These are phyloP conservation scores for Coniophora puteana DNA, from an alignment of 1,284 basidiomycete species.

Conservation along the genomic window DNA sequence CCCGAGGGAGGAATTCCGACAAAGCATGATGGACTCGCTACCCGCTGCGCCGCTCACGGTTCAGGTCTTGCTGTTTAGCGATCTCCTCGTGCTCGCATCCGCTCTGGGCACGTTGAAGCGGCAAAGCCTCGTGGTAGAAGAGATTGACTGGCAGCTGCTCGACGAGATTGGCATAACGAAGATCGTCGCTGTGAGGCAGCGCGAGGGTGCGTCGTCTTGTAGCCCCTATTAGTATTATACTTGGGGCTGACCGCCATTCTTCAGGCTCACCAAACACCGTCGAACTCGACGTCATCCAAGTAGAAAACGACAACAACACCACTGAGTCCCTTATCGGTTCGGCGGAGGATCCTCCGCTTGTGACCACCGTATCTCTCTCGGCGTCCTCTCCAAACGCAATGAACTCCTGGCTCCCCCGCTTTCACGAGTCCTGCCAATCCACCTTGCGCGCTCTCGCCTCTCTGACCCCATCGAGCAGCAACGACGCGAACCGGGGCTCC, in stretches of 20 bases:
- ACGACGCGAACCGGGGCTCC: too few relatives aligned
- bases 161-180: conserved; percentile 53
- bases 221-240: too few relatives aligned
- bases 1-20: conserved; percentile 4
- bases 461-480: conserved; percentile 31
- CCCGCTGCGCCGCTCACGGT: conserved; percentile 25
- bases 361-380: conserved; percentile 9
- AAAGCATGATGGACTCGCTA: too few relatives aligned
- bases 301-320: conserved; percentile 35
- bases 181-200: conserved; percentile 48
- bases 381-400: conserved; percentile 15
- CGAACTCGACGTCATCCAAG: too few relatives aligned
- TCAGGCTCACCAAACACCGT: too few relatives aligned
- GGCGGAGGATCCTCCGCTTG: conserved; percentile 8
- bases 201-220: too few relatives aligned
- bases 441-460: conserved; percentile 53
- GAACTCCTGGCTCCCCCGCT: conserved; percentile 44
- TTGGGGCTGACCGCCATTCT: too few relatives aligned
- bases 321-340: conserved; percentile 30
- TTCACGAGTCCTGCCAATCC: conserved; percentile 47
- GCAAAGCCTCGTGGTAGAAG: neutral
- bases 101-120: conserved; percentile 15
- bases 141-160: conserved; percentile 29
- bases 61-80: conserved; percentile 66
- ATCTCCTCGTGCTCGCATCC: conserved; percentile 56